These are phyloP conservation scores for Quercus tomentella DNA, from an alignment of 331 rosid species.

Conservation along the genomic window DNA sequence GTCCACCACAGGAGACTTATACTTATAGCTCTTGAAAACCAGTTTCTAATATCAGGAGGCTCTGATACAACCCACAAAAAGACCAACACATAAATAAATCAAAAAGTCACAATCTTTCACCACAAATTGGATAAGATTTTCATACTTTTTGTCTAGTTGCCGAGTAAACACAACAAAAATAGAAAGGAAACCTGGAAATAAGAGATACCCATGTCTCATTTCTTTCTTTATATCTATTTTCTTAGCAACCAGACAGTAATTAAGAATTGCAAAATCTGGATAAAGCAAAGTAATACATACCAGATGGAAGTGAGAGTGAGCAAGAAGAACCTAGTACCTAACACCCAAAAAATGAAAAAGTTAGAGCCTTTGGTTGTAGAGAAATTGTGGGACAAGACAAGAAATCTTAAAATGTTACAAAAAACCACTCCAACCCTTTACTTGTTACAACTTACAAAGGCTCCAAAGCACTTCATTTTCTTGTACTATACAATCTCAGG, in stretches of 20 bases:
- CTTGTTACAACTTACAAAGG: neutral
- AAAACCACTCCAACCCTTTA: neutral
- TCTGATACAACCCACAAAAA: slow-evolving; percentile 31
- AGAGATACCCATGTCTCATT: slow-evolving; percentile 6
- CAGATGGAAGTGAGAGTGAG: slow-evolving; percentile 49
- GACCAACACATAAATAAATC: neutral
- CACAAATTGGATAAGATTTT: neutral
- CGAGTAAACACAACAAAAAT: neutral
- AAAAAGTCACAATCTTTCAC: neutral
- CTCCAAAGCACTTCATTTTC: neutral
- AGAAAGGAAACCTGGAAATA: neutral
- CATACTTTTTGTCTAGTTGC: neutral
- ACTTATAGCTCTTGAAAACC: slow-evolving; percentile 78
- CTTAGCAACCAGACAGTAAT: neutral
- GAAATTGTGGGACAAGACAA: neutral
- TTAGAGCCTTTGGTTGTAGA: neutral
- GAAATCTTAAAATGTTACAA: neutral
- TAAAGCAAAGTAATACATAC: slow-evolving; percentile 32
- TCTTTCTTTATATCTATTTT: neutral
- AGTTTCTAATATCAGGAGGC: slow-evolving; percentile 62
- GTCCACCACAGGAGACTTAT: slow-evolving; percentile 53
- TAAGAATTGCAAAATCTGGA: neutral
- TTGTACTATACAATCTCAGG: slow-evolving; percentile 11
- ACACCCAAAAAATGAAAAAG: slow-evolving; percentile 8
- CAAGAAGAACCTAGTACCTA: slow-evolving; percentile 35